Evolutionary conservation across 1,284 basidiomycete genomes (phyloP), one percentile per base, ranked within the genome.

Genomic region (Apiotrichum mycotoxinovorans): DNA sequence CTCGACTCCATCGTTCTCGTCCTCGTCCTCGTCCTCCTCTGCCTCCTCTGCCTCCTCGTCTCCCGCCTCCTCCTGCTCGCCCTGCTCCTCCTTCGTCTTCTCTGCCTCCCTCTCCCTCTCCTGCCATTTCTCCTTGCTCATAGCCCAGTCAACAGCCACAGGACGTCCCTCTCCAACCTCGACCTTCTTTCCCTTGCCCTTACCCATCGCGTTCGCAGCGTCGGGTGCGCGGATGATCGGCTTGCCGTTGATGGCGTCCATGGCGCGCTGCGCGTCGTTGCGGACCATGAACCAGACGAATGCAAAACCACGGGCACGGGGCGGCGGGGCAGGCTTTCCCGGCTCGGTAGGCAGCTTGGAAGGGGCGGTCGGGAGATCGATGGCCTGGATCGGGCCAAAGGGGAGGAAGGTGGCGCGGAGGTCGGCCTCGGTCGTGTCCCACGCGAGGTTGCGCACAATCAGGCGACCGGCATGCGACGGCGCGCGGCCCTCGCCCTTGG

Each of bases 141-240:
- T 76, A 7, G 93, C 93, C 91, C 93, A 98, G 79, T 98, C 94
- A 35, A 98, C 95, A 7, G 93, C 92, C 25, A 97, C 89, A 18
- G 85, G 80, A 49, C 93, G 80, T 64, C 84, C 86, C 48, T 77
- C 73, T 45, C 65, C 73, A n/a, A 69, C 78, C 15, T 73, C 76
- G 53, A 76, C 76, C 49, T 79, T 78, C 43, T 64, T 63, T 35
- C 52, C 59, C 56, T 59, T 59, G 17, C 75, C 77, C 18, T 80
- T 79, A 27, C 77, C 77, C 17, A 73, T 77, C 1, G 61, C 61
- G n/a, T 51, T 42, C 0, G 46, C 57, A 10, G 65, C 69, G 23
- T 77, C 75, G 3, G 70, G 75, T 1, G 72, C 71, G 40, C 63
- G 64, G 66, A 72, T 77, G 46, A 93, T 79, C 17, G 80, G 81